Conservation (phyloP, 2,329 filamentous ascomycete species). For the Podosphaera aphanis region DNA sequence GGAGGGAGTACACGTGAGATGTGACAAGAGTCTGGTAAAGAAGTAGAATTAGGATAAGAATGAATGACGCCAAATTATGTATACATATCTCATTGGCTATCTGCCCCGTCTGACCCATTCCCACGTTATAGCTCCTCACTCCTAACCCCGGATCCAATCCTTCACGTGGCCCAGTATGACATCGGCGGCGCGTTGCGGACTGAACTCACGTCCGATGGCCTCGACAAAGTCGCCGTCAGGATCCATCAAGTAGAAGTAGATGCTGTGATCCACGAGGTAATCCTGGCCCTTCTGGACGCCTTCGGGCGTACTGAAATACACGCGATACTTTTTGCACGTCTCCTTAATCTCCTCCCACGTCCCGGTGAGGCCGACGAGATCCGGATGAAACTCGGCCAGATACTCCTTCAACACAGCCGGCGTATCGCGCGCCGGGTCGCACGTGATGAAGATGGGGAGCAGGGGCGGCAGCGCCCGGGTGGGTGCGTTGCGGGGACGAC, state of each 20-base stretch:
- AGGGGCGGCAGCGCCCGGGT: too few species aligned
- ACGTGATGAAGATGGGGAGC: slow-evolving; percentile 71
- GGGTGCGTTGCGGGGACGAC: too few species aligned
- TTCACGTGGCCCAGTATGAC: slow-evolving; percentile 72
- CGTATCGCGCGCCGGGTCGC: slow-evolving; percentile 78
- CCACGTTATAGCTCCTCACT: too few species aligned
- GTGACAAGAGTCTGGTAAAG: too few species aligned
- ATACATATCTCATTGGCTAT: too few species aligned
- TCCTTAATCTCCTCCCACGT: slow-evolving; percentile 85
- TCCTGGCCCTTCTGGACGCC: slow-evolving; percentile 82
- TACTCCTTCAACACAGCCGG: slow-evolving; percentile 69
- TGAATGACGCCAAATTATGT: too few species aligned
- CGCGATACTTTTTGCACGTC: slow-evolving; percentile 84
- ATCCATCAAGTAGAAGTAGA: slow-evolving; percentile 99
- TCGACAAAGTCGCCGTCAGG: slow-evolving; percentile 96
- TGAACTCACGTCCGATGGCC: slow-evolving; percentile 84
- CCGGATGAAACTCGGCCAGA: slow-evolving; percentile 70
- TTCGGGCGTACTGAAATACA: slow-evolving; percentile 86
- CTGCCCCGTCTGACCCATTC: too few species aligned
- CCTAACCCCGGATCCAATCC: slow-evolving; percentile 44
- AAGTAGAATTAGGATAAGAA: too few species aligned
- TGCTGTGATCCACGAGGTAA: slow-evolving; percentile 94
- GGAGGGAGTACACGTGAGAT: too few species aligned
- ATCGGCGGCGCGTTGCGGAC: slow-evolving; percentile 60
- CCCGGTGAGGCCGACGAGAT: slow-evolving; percentile 72